Evolutionary conservation across 2,329 filamentous ascomycete genomes (phyloP).

Genomic region (Rhynchosporium secalis): DNA sequence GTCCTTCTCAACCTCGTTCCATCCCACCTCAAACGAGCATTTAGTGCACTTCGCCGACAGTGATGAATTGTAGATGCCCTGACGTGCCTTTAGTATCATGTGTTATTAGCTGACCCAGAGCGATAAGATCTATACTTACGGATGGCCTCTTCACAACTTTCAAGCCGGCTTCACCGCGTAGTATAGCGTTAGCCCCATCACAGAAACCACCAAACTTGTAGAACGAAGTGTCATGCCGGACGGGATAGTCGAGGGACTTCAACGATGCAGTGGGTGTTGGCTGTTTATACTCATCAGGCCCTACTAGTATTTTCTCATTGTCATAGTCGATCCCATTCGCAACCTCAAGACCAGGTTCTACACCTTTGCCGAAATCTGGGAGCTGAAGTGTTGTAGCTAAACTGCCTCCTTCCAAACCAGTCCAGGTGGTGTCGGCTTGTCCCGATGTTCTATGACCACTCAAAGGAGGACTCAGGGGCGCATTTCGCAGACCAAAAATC

Average conservation of each 20-base stretch:
- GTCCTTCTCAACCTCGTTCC: conserved; percentile 38
- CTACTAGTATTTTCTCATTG: conserved; percentile 22
- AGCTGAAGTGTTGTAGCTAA: conserved; percentile 29
- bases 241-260: conserved; percentile 34
- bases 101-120: conserved; percentile 14
- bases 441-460: conserved; percentile 26
- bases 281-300: conserved; percentile 8
- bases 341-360: conserved; percentile 35
- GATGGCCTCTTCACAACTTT: conserved; percentile 37
- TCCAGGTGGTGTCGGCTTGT: conserved; percentile 19
- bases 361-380: conserved; percentile 29
- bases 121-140: conserved; percentile 25
- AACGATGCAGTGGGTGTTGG: conserved; percentile 31
- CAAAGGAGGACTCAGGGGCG: conserved; percentile 28
- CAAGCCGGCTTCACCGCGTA: conserved; percentile 36
- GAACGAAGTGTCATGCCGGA: conserved; percentile 37
- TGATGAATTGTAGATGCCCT: conserved; percentile 37
- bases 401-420: conserved; percentile 17
- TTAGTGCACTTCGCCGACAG: conserved; percentile 36
- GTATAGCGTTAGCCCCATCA: conserved; percentile 34
- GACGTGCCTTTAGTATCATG: conserved; percentile 24
- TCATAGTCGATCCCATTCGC: conserved; percentile 27
- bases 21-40: conserved; percentile 38
- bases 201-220: conserved; percentile 39
- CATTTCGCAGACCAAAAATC: conserved; percentile 30